Conservation (phyloP, 2,329 filamentous ascomycete genomes). For the Colletotrichum agaves region DNA sequence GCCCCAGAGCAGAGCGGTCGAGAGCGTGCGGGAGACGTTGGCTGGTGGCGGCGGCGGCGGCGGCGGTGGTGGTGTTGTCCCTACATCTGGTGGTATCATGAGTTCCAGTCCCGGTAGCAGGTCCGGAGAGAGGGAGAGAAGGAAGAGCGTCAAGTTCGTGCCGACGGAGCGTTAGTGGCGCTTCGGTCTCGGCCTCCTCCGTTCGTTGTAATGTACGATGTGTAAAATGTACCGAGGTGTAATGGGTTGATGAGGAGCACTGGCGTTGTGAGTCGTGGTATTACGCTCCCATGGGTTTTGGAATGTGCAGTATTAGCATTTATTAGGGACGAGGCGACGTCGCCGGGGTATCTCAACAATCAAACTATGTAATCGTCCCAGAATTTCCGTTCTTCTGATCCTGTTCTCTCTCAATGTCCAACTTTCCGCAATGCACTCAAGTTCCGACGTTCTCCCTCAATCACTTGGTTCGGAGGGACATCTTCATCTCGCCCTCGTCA, state of each 20-base stretch:
- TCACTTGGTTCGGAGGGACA: constrained; percentile 67
- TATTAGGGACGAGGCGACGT: background rate
- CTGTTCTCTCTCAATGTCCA: background rate
- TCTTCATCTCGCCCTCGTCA: constrained; percentile 55
- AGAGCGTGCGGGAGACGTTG: constrained; percentile 66
- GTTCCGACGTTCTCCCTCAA: constrained; percentile 57
- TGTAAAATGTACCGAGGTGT: background rate
- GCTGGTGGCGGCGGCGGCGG: constrained; percentile 42
- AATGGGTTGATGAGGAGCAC: background rate
- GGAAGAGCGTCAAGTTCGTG: constrained; percentile 74
- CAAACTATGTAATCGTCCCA: constrained; percentile 21
- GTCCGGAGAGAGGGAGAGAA: constrained; percentile 60
- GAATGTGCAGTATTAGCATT: constrained; percentile 14
- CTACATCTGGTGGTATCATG: constrained; percentile 47
- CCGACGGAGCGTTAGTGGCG: constrained; percentile 48
- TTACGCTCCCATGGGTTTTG: background rate
- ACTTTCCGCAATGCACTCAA: constrained; percentile 4
- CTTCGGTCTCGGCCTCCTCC: background rate
- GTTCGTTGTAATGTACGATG: constrained; percentile 14
- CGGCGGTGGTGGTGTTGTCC: background rate
- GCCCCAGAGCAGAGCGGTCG: constrained; percentile 69
- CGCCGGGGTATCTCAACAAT: constrained; percentile 36
- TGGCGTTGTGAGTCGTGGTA: background rate
- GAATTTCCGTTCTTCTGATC: background rate
- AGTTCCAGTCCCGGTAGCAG: constrained; percentile 61